Percentiles rank a stretch among this genome's conserved stretches.
These are phyloP conservation scores for Gossypium trilobum DNA, from an alignment of 441 rosid species.

Conservation along the genomic window DNA sequence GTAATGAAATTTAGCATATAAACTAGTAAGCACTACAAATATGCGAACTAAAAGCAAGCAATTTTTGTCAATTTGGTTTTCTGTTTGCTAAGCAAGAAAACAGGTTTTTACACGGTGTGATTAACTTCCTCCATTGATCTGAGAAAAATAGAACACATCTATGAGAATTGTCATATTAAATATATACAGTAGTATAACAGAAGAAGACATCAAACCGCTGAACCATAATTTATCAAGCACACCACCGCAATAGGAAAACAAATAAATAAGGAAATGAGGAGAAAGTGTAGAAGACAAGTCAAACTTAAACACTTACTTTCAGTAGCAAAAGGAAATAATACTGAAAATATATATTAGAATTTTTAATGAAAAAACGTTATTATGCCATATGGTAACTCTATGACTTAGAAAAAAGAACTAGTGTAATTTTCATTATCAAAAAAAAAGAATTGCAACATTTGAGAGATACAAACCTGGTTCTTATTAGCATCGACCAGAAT, in stretches of 20 bases:
- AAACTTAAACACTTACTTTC: not conserved
- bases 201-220: not conserved
- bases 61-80: not conserved
- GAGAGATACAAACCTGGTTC: slow-evolving; percentile 62
- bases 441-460: not conserved
- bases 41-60: not conserved
- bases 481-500: slow-evolving; percentile 60
- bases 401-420: not conserved
- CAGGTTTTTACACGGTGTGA: not conserved
- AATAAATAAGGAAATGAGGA: not conserved
- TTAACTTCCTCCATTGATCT: not conserved
- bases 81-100: not conserved
- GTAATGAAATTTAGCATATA: not conserved
- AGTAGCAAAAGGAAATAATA: not conserved
- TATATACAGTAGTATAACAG: not conserved
- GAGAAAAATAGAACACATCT: not conserved
- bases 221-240: not conserved
- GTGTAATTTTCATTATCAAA: not conserved
- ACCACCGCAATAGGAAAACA: not conserved
- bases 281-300: not conserved
- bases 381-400: not conserved
- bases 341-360: not conserved
- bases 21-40: not conserved
- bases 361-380: not conserved
- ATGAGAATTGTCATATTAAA: not conserved